These are phyloP conservation scores for Aristolochia californica DNA, from an alignment of 164 flowering plant genomes.

Conservation along the genomic window DNA sequence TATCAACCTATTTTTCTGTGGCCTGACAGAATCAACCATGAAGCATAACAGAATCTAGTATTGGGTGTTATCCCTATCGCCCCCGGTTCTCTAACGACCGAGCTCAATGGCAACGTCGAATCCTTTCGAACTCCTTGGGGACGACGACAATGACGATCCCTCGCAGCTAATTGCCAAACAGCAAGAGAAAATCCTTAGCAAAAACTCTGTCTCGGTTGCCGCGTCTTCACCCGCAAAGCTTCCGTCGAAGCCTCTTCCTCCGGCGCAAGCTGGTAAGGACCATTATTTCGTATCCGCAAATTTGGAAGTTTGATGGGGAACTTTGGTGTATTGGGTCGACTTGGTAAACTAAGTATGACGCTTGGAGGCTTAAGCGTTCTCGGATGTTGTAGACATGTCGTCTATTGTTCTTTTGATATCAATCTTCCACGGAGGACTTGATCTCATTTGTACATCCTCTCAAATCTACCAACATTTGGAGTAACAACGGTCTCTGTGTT, in stretches of 20 bases:
- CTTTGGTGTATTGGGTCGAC: not conserved
- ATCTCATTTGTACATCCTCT: too few relatives aligned
- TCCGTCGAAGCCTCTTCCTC: slow-evolving; percentile 14
- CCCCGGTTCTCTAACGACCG: too few relatives aligned
- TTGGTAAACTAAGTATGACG: not conserved
- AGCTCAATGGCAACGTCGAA: slow-evolving; percentile 47
- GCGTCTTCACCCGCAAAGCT: slow-evolving; percentile 11
- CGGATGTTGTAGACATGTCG: too few relatives aligned
- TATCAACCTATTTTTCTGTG: too few relatives aligned
- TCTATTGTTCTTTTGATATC: too few relatives aligned
- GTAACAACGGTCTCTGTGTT: too few relatives aligned
- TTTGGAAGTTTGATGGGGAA: not conserved
- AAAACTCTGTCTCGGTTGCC: slow-evolving; percentile 7
- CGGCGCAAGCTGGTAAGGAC: slow-evolving; percentile 9
- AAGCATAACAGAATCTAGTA: too few relatives aligned
- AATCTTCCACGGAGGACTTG: too few relatives aligned
- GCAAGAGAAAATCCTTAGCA: slow-evolving; percentile 20
- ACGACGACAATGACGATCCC: slow-evolving; percentile 55
- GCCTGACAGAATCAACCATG: too few relatives aligned
- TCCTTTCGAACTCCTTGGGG: slow-evolving; percentile 62
- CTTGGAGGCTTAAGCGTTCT: not conserved
- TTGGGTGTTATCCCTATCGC: too few relatives aligned
- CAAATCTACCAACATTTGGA: too few relatives aligned
- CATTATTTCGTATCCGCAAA: not conserved
- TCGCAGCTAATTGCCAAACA: slow-evolving; percentile 42